Percentiles rank a stretch among this genome's conserved stretches.
Evolutionary conservation across 78 protist species (phyloP).

Genomic region (Polysphondylium violaceum): DNA sequence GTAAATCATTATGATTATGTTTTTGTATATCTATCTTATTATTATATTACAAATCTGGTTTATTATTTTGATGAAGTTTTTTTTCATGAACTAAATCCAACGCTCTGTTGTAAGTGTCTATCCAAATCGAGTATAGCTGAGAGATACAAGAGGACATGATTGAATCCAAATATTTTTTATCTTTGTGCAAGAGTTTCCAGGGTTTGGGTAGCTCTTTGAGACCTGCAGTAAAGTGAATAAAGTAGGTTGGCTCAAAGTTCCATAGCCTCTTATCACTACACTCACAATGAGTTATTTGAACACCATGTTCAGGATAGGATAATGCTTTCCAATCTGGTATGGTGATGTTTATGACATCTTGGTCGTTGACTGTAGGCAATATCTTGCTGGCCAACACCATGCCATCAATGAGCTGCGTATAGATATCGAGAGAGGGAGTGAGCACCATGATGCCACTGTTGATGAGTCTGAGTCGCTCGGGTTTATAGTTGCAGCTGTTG

Average conservation of each 20-base stretch:
- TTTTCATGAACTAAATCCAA: slow-evolving; percentile 1
- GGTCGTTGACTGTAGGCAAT: slow-evolving; percentile 43
- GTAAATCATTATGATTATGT: too few species aligned
- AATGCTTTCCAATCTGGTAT: slow-evolving; percentile 25
- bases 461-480: slow-evolving; percentile 12
- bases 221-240: slow-evolving; percentile 68
- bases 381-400: slow-evolving; percentile 17
- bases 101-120: slow-evolving; percentile 7
- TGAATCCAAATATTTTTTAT: not conserved
- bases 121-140: slow-evolving; percentile 32
- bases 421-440: slow-evolving; percentile 8
- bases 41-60: too few species aligned
- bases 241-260: not conserved
- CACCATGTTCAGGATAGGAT: slow-evolving; percentile 49
- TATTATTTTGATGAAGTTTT: too few species aligned
- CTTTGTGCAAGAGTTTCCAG: slow-evolving; percentile 22
- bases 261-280: slow-evolving; percentile 58
- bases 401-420: not conserved
- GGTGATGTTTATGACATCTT: slow-evolving; percentile 50
- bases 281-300: slow-evolving; percentile 63
- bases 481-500: slow-evolving; percentile 18
- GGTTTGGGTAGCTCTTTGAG: slow-evolving; percentile 72
- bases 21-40: too few species aligned
- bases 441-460: slow-evolving; percentile 58
- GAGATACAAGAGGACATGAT: slow-evolving; percentile 8